Conservation (phyloP, 257 asterid species). For the Scutellaria baicalensis region DNA sequence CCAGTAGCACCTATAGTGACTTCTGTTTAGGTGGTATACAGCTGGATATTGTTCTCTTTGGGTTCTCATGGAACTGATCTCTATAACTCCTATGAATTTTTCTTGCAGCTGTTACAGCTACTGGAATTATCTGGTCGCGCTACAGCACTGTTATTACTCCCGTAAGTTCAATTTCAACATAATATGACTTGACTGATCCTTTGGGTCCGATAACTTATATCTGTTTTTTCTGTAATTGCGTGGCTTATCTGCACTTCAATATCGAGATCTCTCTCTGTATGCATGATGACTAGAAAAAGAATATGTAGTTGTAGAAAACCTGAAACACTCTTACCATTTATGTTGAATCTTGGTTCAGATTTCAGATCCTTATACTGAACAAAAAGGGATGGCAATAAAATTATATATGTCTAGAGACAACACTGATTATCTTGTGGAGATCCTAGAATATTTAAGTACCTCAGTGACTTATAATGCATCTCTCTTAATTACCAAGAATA, state of each 20-base stretch:
- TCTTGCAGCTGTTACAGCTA: slow-evolving; percentile 62
- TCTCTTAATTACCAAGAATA: neutral
- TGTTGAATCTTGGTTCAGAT: neutral
- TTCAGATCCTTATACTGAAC: neutral
- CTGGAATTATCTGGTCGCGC: slow-evolving; percentile 73
- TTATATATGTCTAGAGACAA: neutral
- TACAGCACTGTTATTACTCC: slow-evolving; percentile 69
- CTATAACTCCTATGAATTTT: slow-evolving; percentile 9
- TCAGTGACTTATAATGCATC: neutral
- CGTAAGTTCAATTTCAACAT: slow-evolving; percentile 35
- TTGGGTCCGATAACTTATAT: too few species aligned
- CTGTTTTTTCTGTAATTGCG: too few species aligned
- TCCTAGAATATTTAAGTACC: neutral
- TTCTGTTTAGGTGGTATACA: neutral
- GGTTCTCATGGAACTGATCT: neutral
- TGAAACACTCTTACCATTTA: neutral
- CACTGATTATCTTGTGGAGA: neutral
- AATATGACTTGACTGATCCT: neutral
- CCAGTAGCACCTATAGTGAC: neutral
- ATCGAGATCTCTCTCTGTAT: neutral
- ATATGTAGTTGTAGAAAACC: neutral
- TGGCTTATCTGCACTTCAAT: neutral
- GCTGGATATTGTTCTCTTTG: neutral
- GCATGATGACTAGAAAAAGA: neutral
- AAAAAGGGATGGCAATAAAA: neutral